Evolutionary conservation across 495 filamentous ascomycete species (phyloP), one percentile per base, ranked within the genome.

Genomic region (Penicillium silybi): DNA sequence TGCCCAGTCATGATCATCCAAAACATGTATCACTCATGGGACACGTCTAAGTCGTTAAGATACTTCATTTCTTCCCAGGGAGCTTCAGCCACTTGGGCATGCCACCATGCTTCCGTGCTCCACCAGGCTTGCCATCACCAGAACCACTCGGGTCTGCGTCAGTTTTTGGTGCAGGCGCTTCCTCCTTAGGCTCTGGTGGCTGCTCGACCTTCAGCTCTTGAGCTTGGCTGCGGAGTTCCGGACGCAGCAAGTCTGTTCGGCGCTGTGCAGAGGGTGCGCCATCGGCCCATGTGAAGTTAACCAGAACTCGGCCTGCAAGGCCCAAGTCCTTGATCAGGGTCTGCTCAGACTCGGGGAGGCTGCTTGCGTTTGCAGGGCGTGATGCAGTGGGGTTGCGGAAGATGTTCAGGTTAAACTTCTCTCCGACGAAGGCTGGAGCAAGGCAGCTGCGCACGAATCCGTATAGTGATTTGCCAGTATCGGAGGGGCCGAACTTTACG

Each of bases 251-350:
- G 44, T 66, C 59, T n/a, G 61, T 55, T 20, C 54, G 62, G 52
- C 66, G 65, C 34, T 63, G 53, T 43, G 69, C 67, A n/a, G 76
- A 68, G 47, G 64, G 71, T 48, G 71, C 74, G 49, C 75, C 75
- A 22, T 85, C 79, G 39, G 84, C 80, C 91, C 90, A 97, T 18
- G 80, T 62, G 37, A 97, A 83, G 47, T 88, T 91, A 26, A 97
- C 75, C 19, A 95, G 69, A 25, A 89, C 84, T 10, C 81, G 74
- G 3, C 85, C 82, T 43, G 71, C 76, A 53, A 97, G 78, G 4
- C 83, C 76, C 44, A 95, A 78, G 48, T 87, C 83, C 46, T 79
- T 75, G 49, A 96, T 88, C n/a, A 71, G 78, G 40, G 68, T 73
- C 48, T 75, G 68, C 11, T 74, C 69, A 1, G 72, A 68, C 13